Evolutionary conservation across 2,329 filamentous ascomycete genomes (phyloP).

Genomic region (Cladophialophora carrionii): DNA sequence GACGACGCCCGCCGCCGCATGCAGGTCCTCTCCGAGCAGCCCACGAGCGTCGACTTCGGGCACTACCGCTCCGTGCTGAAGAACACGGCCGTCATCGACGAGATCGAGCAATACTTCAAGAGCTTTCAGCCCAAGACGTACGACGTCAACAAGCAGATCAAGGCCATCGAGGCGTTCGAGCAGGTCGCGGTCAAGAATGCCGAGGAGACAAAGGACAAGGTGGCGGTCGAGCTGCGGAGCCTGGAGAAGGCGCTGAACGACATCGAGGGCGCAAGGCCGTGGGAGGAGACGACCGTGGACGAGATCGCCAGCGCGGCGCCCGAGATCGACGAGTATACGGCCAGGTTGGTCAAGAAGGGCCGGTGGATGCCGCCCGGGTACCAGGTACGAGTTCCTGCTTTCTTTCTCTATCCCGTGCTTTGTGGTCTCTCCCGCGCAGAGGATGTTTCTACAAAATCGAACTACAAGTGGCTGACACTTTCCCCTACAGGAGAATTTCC

Average conservation of each 20-base stretch:
- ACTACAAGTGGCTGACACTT: constrained; percentile 14
- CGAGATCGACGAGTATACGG: constrained; percentile 96
- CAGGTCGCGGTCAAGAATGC: constrained; percentile 95
- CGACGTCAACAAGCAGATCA: constrained; percentile 90
- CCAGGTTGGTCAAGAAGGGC: constrained; percentile 93
- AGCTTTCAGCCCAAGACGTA: constrained; percentile 91
- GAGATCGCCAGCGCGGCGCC: constrained; percentile 92
- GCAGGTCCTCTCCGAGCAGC: constrained; percentile 76
- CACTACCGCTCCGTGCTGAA: constrained; percentile 91
- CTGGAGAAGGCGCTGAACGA: constrained; percentile 94
- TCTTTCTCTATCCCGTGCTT: background rate
- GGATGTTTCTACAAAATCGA: background rate
- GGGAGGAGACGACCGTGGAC: constrained; percentile 96
- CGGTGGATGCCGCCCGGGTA: constrained; percentile 98
- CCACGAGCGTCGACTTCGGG: constrained; percentile 86
- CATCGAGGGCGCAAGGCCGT: constrained; percentile 92
- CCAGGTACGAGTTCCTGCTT: constrained; percentile 70
- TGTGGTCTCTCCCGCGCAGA: background rate
- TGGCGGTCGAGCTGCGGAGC: constrained; percentile 92
- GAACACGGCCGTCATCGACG: constrained; percentile 92
- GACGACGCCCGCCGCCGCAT: constrained; percentile 97
- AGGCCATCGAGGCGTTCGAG: constrained; percentile 98
- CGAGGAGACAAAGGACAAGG: constrained; percentile 92
- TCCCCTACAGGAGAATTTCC: constrained; percentile 84
- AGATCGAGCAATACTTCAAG: constrained; percentile 95